Conservation (phyloP, 768 basidiomycete species). For the Lanmaoa pseudosensibilis region DNA sequence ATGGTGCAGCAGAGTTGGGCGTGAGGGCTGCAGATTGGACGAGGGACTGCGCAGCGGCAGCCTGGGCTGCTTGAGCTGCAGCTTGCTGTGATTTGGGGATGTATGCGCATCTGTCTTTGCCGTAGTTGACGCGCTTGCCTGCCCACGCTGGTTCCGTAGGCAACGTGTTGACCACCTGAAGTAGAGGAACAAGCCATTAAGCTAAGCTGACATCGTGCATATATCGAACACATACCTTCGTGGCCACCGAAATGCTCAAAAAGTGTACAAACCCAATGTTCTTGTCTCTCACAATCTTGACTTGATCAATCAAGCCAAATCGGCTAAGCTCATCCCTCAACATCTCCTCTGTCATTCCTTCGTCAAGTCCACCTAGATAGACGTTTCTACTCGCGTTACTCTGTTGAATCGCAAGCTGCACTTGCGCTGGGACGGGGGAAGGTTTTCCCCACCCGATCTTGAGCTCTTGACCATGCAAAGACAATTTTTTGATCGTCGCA, state of each 20-base stretch:
- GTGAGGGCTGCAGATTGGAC: slow-evolving; percentile 49
- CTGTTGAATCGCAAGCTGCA: slow-evolving; percentile 85
- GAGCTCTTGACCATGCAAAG: slow-evolving; percentile 92
- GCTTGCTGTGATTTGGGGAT: slow-evolving; percentile 95
- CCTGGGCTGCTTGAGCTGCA: slow-evolving; percentile 82
- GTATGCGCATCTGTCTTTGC: slow-evolving; percentile 98
- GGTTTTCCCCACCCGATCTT: slow-evolving; percentile 99
- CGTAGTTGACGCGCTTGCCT: slow-evolving; percentile 95
- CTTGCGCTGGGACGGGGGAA: slow-evolving; percentile 80
- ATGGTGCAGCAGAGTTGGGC: slow-evolving; percentile 31
- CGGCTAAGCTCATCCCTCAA: slow-evolving; percentile 87
- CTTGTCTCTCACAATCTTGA: slow-evolving; percentile 99
- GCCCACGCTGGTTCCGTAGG: slow-evolving; percentile 92
- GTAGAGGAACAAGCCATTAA: background rate
- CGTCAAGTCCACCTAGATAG: slow-evolving; percentile 92
- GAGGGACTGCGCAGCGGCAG: slow-evolving; percentile 76
- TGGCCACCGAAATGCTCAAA: slow-evolving; percentile 90
- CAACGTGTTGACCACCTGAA: slow-evolving; percentile 87
- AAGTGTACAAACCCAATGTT: slow-evolving; percentile 99
- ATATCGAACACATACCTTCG: slow-evolving; percentile 63
- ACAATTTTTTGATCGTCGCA: slow-evolving; percentile 90
- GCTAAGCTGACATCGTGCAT: background rate
- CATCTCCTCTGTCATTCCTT: slow-evolving; percentile 86
- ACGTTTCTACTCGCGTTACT: slow-evolving; percentile 95
- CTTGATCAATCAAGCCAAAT: slow-evolving; percentile 97